Evolutionary conservation across 768 basidiomycete species (phyloP).

Genomic region (Serendipita sp.): DNA sequence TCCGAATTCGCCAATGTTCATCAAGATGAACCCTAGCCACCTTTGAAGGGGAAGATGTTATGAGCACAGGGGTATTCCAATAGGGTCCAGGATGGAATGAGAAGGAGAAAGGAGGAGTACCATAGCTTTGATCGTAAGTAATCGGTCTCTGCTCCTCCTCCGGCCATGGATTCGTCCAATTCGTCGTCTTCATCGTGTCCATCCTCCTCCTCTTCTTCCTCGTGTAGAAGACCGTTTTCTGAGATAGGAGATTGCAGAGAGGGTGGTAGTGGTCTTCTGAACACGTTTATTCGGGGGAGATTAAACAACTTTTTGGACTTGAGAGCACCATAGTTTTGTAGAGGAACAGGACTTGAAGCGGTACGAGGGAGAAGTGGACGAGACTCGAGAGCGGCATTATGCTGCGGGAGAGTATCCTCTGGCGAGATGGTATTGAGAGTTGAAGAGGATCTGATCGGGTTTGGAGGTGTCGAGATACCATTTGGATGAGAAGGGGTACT

Average conservation of each 20-base stretch:
- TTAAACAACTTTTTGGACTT: not conserved
- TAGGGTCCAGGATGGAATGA: constrained; percentile 68
- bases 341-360: not conserved
- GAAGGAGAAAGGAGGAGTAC: constrained; percentile 45
- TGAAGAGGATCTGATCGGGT: no score
- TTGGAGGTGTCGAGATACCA: not conserved
- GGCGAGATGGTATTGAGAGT: not conserved
- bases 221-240: not conserved
- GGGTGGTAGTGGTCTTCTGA: constrained; percentile 14
- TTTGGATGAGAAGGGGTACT: not conserved
- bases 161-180: constrained; percentile 12
- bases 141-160: constrained; percentile 37
- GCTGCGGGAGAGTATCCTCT: not conserved
- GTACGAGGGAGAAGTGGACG: not conserved
- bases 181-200: constrained; percentile 16
- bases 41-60: constrained; percentile 17
- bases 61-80: constrained; percentile 72
- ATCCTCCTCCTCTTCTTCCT: constrained; percentile 10
- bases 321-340: not conserved
- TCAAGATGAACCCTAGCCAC: constrained; percentile 50
- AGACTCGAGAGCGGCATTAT: not conserved
- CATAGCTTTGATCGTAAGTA: constrained; percentile 78
- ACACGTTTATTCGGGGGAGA: constrained; percentile 13
- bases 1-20: constrained; percentile 80
- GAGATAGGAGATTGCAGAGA: constrained; percentile 11